phyloP scores from a whole-genome alignment of 495 filamentous ascomycete species.

The Filosporella fistucella region DNA sequence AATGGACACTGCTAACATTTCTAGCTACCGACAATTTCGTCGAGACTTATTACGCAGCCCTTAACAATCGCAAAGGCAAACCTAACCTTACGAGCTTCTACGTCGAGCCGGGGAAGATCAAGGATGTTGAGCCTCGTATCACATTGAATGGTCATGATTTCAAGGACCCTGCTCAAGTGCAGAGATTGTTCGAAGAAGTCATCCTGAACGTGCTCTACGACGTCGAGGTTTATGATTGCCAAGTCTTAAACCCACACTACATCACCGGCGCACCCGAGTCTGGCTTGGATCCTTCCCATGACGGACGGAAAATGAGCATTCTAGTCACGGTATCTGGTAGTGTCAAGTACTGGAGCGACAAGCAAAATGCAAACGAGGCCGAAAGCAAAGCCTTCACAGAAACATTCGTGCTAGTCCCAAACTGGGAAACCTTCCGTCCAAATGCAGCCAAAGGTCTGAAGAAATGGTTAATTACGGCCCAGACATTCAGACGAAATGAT shows the following conservation, averaged over 20 bases:
- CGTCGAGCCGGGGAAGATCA: constrained; percentile 14
- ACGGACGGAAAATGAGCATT: constrained; percentile 61
- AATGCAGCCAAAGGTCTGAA: constrained; percentile 27
- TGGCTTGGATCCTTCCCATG: constrained; percentile 21
- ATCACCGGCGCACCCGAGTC: constrained; percentile 32
- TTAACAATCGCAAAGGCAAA: constrained; percentile 13
- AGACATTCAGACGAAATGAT: constrained; percentile 74
- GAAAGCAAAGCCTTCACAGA: constrained; percentile 67
- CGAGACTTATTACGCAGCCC: constrained; percentile 18
- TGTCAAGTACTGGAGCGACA: constrained; percentile 57
- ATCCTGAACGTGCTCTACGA: constrained; percentile 38
- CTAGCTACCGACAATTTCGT: constrained; percentile 24
- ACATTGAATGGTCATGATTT: constrained; percentile 23
- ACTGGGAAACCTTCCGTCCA: constrained; percentile 47
- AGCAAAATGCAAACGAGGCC: constrained; percentile 34
- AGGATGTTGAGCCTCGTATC: constrained; percentile 20
- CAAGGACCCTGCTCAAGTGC: constrained; percentile 12
- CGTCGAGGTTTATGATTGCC: constrained; percentile 63
- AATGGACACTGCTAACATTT: constrained; percentile 1
- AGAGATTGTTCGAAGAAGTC: constrained; percentile 19
- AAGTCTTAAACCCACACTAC: constrained; percentile 67
- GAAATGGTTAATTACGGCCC: constrained; percentile 66
- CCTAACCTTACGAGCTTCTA: constrained; percentile 17
- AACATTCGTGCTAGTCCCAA: constrained; percentile 71
- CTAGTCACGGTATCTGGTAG: constrained; percentile 62